Base-by-base conservation (phyloP, 306 rosid genomes). In the Sicyos baderoa region DNA sequence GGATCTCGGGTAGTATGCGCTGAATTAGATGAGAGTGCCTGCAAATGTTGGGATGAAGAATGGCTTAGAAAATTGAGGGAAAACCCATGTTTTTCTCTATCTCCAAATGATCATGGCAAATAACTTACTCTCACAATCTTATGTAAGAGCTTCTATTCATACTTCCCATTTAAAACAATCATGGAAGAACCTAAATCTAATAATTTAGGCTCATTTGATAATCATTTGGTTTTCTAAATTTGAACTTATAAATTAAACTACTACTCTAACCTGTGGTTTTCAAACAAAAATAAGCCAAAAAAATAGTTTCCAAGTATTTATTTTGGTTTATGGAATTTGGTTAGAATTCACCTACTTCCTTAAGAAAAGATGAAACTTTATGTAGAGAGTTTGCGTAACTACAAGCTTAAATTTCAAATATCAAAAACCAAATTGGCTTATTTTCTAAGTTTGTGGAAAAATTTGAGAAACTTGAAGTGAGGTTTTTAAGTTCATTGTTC, bases 11-110 rank as follows among this genome's bases (percentile, higher is more conserved):
- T 71, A 79, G 76, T 82, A 86, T 85, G 7, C 88, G 87, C 76
- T 78, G 86, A 72, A 90, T 83, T 82, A 89, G 84, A 74, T 83
- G 84, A 71, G 86, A 44, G 75, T 88, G 89, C 91, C 99, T 93
- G 91, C 85, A 86, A 82, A 71, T 51, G 65, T 70, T 70, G 54
- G 74, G 66, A 75, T 27, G 53, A 17, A 78, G 32, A 73, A 60
- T 10, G 13, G 18, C 72, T 73, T 29, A 84, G 74, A 50, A 55
- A 66, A 54, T 50, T 68, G 17, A 18, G 23, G 66, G 60, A 29
- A 57, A 62, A 22, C 32, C 35, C 35, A 29, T 18, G 22, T 19
- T 17, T 13, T 64, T 18, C 42, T 63, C 70, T 1, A 45, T 66
- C 21, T 66, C 71, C 10, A 66, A 47, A 16, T 65, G 37, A 18